Evolutionary conservation across 345 rosid species (phyloP), one percentile per base, ranked within the genome.

Genomic region (Bruguiera sexangula): DNA sequence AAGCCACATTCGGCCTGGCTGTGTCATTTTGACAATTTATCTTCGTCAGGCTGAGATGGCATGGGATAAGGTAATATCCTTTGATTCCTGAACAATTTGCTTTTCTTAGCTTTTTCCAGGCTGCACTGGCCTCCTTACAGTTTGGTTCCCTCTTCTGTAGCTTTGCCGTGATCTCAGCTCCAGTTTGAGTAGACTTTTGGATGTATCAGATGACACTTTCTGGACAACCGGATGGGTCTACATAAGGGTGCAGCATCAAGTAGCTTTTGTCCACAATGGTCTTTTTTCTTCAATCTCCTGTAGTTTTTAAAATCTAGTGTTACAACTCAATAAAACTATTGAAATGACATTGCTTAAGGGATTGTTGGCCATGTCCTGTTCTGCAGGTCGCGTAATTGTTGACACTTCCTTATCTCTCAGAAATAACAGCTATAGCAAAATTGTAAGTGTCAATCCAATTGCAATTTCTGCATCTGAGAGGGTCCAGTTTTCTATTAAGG

Each of bases 1-100:
- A 93, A 90, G 99, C 88, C 89, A 95, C 85, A 95, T 95, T 69
- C 86, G 97, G 70, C 99, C 99, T 68, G 99, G 99, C 55, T 95
- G 99, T 76, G 79, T 95, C 62, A 77, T 95, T 71, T 75, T 95
- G 66, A 92, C 99, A 18, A 69, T 90, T 55, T 90, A 95, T 84
- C 96, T 96, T 82, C 85, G 89, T 77, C 97, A 88, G 80, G 66
- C 85, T 27, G 98, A 85, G 82, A 86, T 87, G 62, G 86, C 87
- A 65, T 96, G 99, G 99, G 93, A 87, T 68, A 94, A 90, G 74
- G 99, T 96, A 80, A 81, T 91, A 73, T 77, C 73, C 64, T 69
- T 39, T 75, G 6, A 68, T 20, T 67, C 31, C 21, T 74, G 57
- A 36, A 16, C 43, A 31, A 15, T 70, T 56, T 60, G 19, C 57